Evolutionary conservation across 176 grass and related monocot genomes (phyloP), one percentile per base, ranked within the genome.

Genomic region (Tuctoria greenei): DNA sequence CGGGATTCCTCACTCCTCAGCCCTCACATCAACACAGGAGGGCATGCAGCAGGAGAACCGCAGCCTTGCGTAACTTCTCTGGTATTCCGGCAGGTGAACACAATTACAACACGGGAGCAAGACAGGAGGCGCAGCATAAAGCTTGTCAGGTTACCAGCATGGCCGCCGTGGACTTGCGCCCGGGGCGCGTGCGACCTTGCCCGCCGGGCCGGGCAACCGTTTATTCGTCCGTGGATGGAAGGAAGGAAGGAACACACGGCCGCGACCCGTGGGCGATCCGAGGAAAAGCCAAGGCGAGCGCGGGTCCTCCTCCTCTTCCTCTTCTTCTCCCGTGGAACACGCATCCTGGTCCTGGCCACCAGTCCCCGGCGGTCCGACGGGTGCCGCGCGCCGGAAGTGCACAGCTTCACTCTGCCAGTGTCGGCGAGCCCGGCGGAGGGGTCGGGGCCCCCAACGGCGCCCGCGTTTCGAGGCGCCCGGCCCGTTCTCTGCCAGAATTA

Each of bases 361-460:
- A n/a, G 36, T 36, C 6, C 7, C 49, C 27, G 27, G 56, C 70
- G 82, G 78, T 61, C 41, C 58, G 82, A 73, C 72, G 67, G 45
- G 42, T 16, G 41, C 21, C 16, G 16, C 17, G 21, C 54, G 21
- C 54, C 21, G 42, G 71, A 15, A 54, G 14, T 11, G 72, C 15
- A 60, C 56, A 25, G 54, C 54, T 37, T 26, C 16, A 9, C 54
- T 18, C 73, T 83, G 83, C 64, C 61, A 42, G 63, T 82, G 89
- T 92, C 85, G 81, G 89, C 82, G 79, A 61, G 64, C 15, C 41
- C 64, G 78, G 51, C 71, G 86, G 89, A 49, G 85, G 59, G 26
- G 26, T 28, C 57, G 12, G 79, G 81, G 46, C 35, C 75, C 47
- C 52, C 58, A 38, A 38, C 21, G 50, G 64, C 66, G 44, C 69